phyloP scores from a whole-genome alignment of 192 early-diverging fungal genomes.

The Gonapodya prolifera region DNA sequence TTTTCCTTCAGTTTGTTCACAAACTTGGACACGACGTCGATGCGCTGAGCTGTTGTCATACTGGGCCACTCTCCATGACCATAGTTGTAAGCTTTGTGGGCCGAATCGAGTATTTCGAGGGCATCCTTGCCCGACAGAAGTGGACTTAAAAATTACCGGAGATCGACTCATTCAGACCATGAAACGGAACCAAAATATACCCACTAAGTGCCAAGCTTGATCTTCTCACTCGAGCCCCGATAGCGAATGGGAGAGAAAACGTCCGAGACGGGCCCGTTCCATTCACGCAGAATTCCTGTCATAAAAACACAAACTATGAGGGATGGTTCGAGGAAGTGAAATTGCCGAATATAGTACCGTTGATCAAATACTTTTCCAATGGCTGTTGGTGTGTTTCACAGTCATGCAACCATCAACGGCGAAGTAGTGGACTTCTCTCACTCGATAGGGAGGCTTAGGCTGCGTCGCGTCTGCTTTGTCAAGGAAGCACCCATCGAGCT shows the following conservation, averaged over 20 bases:
- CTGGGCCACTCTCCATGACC: not conserved
- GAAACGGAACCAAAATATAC: too few species aligned
- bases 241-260: not conserved
- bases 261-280: not conserved
- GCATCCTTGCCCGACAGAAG: not conserved
- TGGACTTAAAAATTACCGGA: too few species aligned
- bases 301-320: not conserved
- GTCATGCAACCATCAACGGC: not conserved
- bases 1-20: slow-evolving; percentile 3
- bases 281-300: not conserved
- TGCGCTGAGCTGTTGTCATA: not conserved
- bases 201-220: not conserved
- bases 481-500: not conserved
- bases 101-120: not conserved
- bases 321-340: not conserved
- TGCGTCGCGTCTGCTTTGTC: not conserved
- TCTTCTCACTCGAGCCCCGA: not conserved
- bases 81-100: not conserved
- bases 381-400: too few species aligned
- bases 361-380: too few species aligned
- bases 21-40: slow-evolving; percentile 4
- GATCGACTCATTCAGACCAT: too few species aligned
- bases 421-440: not conserved
- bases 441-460: too few species aligned
- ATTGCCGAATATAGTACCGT: not conserved